Conservation (phyloP, 768 basidiomycete genomes). For the Coprinopsis marcescibilis region DNA sequence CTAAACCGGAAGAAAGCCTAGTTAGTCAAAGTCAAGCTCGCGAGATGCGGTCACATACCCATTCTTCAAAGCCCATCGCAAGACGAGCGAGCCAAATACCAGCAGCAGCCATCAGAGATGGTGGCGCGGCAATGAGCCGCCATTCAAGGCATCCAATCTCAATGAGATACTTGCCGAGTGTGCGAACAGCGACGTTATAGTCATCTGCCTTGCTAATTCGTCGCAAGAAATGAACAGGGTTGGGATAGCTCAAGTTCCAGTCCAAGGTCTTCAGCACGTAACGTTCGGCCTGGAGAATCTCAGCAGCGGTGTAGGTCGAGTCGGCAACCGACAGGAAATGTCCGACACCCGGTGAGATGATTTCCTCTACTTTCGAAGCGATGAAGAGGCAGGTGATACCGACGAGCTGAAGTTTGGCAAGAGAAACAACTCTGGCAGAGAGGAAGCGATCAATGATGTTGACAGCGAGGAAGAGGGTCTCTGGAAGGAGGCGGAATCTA, state of each 20-base stretch:
- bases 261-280: conserved; percentile 90
- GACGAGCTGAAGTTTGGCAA: conserved; percentile 92
- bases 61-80: conserved; percentile 74
- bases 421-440: conserved; percentile 70
- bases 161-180: conserved; percentile 89
- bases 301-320: conserved; percentile 81
- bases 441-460: conserved; percentile 90
- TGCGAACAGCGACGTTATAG: conserved; percentile 87
- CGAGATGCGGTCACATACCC: conserved; percentile 63
- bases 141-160: conserved; percentile 92
- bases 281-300: conserved; percentile 64
- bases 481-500: conserved; percentile 86
- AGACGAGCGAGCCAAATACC: conserved; percentile 86
- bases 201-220: conserved; percentile 95
- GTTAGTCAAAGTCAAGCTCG: background rate
- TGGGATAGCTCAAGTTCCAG: conserved; percentile 92
- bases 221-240: conserved; percentile 89
- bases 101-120: conserved; percentile 85
- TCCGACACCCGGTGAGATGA: conserved; percentile 83
- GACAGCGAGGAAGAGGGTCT: conserved; percentile 90
- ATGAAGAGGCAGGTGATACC: conserved; percentile 93
- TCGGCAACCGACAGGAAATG: conserved; percentile 88
- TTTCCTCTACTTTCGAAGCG: conserved; percentile 94
- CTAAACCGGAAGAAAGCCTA: conserved; percentile 28
- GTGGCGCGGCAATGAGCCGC: conserved; percentile 72